Conservation (phyloP, 768 basidiomycete genomes). For the Kwoniella mangroviensis region DNA sequence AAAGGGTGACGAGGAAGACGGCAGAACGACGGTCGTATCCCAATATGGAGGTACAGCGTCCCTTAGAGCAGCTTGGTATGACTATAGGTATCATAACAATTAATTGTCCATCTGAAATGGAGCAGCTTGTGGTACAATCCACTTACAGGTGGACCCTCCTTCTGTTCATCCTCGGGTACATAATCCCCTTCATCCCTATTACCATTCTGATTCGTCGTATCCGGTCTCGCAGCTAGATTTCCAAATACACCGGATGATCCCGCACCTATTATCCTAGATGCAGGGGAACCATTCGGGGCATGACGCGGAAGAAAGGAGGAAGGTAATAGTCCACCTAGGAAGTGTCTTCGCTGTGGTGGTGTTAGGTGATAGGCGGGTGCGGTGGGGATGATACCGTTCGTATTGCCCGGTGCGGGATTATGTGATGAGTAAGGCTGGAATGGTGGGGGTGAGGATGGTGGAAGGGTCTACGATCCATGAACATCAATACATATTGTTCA, state of each 20-base stretch:
- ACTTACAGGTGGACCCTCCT: constrained; percentile 84
- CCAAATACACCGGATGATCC: constrained; percentile 94
- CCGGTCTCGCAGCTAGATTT: constrained; percentile 91
- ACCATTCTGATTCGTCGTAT: constrained; percentile 50
- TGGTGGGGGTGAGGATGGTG: constrained; percentile 53
- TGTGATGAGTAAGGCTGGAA: constrained; percentile 52
- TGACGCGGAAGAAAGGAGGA: constrained; percentile 38
- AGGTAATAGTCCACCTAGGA: constrained; percentile 50
- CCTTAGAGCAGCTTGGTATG: constrained; percentile 82
- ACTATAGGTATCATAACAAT: constrained; percentile 61
- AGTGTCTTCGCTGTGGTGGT: constrained; percentile 64
- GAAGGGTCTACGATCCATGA: constrained; percentile 41
- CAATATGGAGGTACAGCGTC: constrained; percentile 94
- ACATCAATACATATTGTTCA: background rate
- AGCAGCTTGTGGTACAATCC: too few relatives aligned
- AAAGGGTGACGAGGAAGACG: constrained; percentile 58
- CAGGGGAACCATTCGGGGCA: constrained; percentile 17
- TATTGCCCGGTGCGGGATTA: constrained; percentile 54
- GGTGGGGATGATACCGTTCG: constrained; percentile 53
- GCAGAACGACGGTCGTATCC: constrained; percentile 92
- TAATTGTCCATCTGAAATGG: too few relatives aligned
- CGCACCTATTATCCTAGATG: constrained; percentile 37
- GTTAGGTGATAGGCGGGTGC: constrained; percentile 57
- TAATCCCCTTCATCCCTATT: constrained; percentile 61
- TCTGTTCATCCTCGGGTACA: constrained; percentile 78